These are phyloP conservation scores for Penicillium sp. DNA, from an alignment of 2,329 filamentous ascomycete species.

Conservation along the genomic window DNA sequence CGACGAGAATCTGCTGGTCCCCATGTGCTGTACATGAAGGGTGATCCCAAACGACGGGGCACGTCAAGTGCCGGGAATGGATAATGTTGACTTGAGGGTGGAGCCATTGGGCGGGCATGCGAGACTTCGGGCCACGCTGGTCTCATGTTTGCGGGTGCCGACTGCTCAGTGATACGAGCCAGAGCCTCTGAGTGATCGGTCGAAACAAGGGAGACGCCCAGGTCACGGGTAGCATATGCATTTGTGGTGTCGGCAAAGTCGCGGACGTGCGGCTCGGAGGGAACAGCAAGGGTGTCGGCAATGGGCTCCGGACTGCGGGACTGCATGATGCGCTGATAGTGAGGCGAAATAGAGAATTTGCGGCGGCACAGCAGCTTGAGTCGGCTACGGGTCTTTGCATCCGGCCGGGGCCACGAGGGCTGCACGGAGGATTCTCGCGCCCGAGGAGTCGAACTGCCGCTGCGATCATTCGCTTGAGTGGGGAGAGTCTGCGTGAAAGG, in stretches of 20 bases:
- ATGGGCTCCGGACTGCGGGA: slow-evolving; percentile 65
- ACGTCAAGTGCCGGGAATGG: slow-evolving; percentile 24
- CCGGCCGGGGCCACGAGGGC: slow-evolving; percentile 59
- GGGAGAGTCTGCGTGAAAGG: slow-evolving; percentile 28
- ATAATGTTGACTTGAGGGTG: slow-evolving; percentile 14
- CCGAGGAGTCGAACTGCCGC: slow-evolving; percentile 54
- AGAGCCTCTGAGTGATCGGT: slow-evolving; percentile 45
- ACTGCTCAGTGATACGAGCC: slow-evolving; percentile 39
- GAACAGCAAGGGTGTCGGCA: slow-evolving; percentile 42
- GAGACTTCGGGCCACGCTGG: not conserved
- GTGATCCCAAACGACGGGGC: slow-evolving; percentile 52
- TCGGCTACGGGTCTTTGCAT: slow-evolving; percentile 61
- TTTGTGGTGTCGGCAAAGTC: slow-evolving; percentile 32
- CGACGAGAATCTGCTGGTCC: slow-evolving; percentile 47
- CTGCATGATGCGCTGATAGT: slow-evolving; percentile 65
- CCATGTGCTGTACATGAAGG: slow-evolving; percentile 56
- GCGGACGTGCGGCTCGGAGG: slow-evolving; percentile 31
- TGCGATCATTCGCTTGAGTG: slow-evolving; percentile 36
- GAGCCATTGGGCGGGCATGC: slow-evolving; percentile 3
- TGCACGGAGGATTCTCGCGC: slow-evolving; percentile 37
- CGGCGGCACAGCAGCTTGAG: slow-evolving; percentile 63
- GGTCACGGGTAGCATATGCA: slow-evolving; percentile 49
- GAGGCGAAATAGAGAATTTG: slow-evolving; percentile 64
- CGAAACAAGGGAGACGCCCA: slow-evolving; percentile 49
- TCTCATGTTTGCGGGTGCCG: slow-evolving; percentile 16